phyloP scores from a whole-genome alignment of 495 filamentous ascomycete species.

The Articulospora tetracladia region DNA sequence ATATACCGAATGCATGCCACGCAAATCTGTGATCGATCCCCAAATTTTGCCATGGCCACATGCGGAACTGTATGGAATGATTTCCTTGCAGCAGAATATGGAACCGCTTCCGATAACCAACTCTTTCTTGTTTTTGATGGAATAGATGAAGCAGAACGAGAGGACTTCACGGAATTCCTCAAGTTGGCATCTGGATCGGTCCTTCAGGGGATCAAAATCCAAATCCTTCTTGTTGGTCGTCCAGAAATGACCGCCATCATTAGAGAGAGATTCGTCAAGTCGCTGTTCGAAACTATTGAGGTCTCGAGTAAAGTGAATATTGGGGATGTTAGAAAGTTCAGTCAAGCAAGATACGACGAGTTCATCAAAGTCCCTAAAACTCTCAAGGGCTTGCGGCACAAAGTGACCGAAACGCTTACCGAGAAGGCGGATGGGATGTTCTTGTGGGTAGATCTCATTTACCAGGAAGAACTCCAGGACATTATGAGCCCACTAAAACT shows the following conservation, averaged over 20 bases:
- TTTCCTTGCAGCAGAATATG: constrained; percentile 11
- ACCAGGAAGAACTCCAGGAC: constrained; percentile 12
- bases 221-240: constrained; percentile 12
- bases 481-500: constrained; percentile 8
- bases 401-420: constrained; percentile 8
- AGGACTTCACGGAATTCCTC: constrained; percentile 8
- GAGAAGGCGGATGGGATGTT: constrained; percentile 17
- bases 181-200: constrained; percentile 3
- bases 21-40: constrained; percentile 6
- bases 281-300: constrained; percentile 3
- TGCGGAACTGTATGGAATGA: constrained; percentile 11
- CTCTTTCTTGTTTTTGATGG: constrained; percentile 15
- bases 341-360: constrained; percentile 10
- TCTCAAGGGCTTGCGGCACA: constrained; percentile 13
- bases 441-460: constrained; percentile 16
- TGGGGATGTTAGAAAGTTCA: constrained; percentile 12
- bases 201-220: constrained; percentile 6
- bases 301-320: constrained; percentile 12
- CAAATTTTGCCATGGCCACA: constrained; percentile 11
- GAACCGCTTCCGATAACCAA: constrained; percentile 5
- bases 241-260: constrained; percentile 11
- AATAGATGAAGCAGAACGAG: constrained; percentile 11
- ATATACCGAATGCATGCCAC: constrained; percentile 10
- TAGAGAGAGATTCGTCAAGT: constrained; percentile 7
- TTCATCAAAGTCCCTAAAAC: constrained; percentile 8